Evolutionary conservation across 2,329 filamentous ascomycete genomes (phyloP), one percentile per base, ranked within the genome.

Genomic region (Pseudogymnoascus sp.): DNA sequence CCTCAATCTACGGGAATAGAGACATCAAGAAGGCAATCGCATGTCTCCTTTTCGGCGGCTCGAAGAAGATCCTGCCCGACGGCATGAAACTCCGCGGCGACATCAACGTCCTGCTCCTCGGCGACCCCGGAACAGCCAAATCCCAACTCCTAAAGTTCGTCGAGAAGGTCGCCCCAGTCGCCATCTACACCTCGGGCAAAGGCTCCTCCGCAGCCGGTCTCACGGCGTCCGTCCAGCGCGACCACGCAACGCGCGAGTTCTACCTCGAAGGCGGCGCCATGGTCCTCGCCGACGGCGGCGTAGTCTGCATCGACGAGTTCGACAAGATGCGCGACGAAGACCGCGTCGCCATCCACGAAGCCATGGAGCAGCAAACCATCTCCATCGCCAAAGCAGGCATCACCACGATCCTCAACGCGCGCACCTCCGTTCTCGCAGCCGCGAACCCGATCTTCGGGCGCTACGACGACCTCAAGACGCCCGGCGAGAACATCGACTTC

Each of bases 271-370:
- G 94, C 55, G 94, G 94, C 76, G 94, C 94, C 33, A 97, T 99
- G 94, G 94, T 99, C 3, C 84, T 99, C 16, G 94, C 94, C 3
- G 94, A 99, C 68, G 92, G 92, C 2, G 94, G 94, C 69, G 93
- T 97, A 0, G 94, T 97, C 8, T 97, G 94, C 75, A 99, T 99
- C 69, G 94, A 99, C 72, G 94, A 99, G 77, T 99, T 99, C 72
- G 94, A 99, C 79, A 99, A 99, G 81, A 99, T 99, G 94, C 84
- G 94, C 66, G 94, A 99, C 73, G 94, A 99, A 75, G 94, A 99
- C 70, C 85, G 94, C 69, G 94, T 97, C 6, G 94, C 94, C 1
- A 99, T 99, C 68, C 94, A 99, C 81, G 94, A 99, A 83, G 94
- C 94, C 63, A 99, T 99, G 94, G 94, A 99, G 74, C 94, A 99